Percentiles rank a stretch among this genome's conserved stretches.
phyloP scores from a whole-genome alignment of 83 land plant species.

The Isoetes engelmannii region DNA sequence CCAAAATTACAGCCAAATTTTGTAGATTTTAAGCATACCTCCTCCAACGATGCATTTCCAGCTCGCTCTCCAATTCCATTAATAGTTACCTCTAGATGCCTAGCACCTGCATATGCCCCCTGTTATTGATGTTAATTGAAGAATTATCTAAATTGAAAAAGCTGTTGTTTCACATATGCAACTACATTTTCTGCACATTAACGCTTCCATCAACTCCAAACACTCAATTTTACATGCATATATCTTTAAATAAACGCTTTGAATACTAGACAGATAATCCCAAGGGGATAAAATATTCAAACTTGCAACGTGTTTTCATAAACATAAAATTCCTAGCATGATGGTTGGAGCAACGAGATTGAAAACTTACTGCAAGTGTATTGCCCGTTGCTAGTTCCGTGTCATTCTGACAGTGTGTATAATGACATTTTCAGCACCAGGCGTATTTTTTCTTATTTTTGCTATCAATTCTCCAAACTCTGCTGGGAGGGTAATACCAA shows the following conservation, averaged over 20 bases:
- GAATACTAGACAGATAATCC: neutral
- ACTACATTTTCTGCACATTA: no score
- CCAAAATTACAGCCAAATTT: no score
- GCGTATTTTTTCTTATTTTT: slow-evolving; percentile 73
- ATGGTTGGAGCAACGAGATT: neutral
- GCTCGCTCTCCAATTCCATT: slow-evolving; percentile 99
- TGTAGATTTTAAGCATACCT: slow-evolving; percentile 23
- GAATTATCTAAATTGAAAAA: no score
- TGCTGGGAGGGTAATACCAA: slow-evolving; percentile 61
- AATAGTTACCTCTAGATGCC: slow-evolving; percentile 91
- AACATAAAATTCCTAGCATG: neutral
- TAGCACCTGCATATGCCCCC: slow-evolving; percentile 61
- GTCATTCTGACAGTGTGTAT: slow-evolving; percentile 97
- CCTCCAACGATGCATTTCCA: slow-evolving; percentile 96
- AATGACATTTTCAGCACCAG: slow-evolving; percentile 76
- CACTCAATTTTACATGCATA: no score
- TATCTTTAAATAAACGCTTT: neutral
- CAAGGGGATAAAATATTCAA: neutral
- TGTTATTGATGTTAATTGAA: neutral
- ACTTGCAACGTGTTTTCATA: neutral
- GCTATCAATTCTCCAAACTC: slow-evolving; percentile 83
- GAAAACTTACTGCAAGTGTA: slow-evolving; percentile 57
- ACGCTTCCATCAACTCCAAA: no score
- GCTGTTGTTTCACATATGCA: no score
- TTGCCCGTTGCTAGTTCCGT: slow-evolving; percentile 94